These are phyloP conservation scores for Trichoderma sp. DNA, from an alignment of 2,329 filamentous ascomycete species.

Conservation along the genomic window DNA sequence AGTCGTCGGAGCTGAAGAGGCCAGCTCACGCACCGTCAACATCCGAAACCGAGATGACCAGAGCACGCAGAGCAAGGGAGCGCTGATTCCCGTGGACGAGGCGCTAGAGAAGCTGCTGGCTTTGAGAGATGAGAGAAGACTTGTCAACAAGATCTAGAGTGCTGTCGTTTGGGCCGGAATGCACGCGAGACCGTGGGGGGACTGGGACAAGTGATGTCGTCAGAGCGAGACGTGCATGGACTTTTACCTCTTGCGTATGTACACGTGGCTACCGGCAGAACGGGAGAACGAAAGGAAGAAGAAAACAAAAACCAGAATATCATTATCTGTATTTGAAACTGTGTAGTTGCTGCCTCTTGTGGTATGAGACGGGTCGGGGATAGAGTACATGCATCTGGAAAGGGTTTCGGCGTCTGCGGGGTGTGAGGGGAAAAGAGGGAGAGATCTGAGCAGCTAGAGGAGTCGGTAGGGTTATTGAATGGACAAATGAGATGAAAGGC, in stretches of 20 bases:
- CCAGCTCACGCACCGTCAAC: constrained; percentile 62
- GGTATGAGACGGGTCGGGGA: constrained; percentile 5
- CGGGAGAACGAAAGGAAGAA: not conserved
- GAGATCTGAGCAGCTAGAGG: not conserved
- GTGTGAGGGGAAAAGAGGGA: not conserved
- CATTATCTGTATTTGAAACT: not conserved
- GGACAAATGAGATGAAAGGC: constrained; percentile 15
- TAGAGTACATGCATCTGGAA: not conserved
- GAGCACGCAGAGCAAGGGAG: constrained; percentile 62
- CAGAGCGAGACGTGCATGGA: constrained; percentile 8
- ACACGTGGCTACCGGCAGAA: constrained; percentile 20
- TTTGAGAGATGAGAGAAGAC: constrained; percentile 52
- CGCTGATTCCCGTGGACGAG: constrained; percentile 59
- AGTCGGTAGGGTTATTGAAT: not conserved
- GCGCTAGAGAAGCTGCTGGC: constrained; percentile 58
- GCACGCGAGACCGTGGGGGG: constrained; percentile 7
- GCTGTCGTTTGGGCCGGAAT: constrained; percentile 2
- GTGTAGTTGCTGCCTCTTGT: not conserved
- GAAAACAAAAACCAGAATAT: not conserved
- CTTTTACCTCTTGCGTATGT: constrained; percentile 12
- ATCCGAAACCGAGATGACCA: constrained; percentile 66
- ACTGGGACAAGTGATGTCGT: not conserved
- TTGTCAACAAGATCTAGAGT: constrained; percentile 42
- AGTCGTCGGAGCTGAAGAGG: constrained; percentile 66
- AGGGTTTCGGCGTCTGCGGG: not conserved